These are phyloP conservation scores for Termitomyces sp. DNA, from an alignment of 768 basidiomycete species.

Conservation along the genomic window DNA sequence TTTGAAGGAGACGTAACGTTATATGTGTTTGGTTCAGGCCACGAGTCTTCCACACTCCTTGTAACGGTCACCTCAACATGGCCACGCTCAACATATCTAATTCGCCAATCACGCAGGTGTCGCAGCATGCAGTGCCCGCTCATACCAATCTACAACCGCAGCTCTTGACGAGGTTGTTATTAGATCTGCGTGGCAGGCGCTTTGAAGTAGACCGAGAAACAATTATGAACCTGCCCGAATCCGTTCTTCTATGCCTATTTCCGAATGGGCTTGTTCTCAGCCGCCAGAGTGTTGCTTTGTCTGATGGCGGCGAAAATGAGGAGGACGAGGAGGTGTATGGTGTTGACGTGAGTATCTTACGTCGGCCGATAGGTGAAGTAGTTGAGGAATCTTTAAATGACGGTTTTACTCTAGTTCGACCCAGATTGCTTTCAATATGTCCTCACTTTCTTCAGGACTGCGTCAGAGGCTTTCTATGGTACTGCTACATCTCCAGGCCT, in stretches of 20 bases:
- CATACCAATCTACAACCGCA: slow-evolving; percentile 79
- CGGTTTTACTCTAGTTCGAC: slow-evolving; percentile 66
- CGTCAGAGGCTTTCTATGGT: slow-evolving; percentile 91
- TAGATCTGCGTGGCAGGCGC: slow-evolving; percentile 87
- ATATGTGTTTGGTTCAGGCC: slow-evolving; percentile 13
- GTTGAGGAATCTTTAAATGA: slow-evolving; percentile 1
- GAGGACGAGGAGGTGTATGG: slow-evolving; percentile 78
- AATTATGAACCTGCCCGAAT: slow-evolving; percentile 98
- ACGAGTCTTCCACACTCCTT: slow-evolving; percentile 6
- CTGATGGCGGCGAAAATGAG: slow-evolving; percentile 68
- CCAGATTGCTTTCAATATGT: slow-evolving; percentile 95
- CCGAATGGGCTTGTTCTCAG: slow-evolving; percentile 95
- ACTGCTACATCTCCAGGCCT: slow-evolving; percentile 67
- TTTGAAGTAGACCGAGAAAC: slow-evolving; percentile 97
- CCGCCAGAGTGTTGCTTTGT: slow-evolving; percentile 73
- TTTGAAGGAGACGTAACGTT: slow-evolving; percentile 4
- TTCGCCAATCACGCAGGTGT: slow-evolving; percentile 56
- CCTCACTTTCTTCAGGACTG: slow-evolving; percentile 84
- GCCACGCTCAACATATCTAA: slow-evolving; percentile 37
- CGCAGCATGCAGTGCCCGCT: slow-evolving; percentile 57
- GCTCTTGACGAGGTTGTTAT: slow-evolving; percentile 80
- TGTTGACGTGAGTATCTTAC: neutral
- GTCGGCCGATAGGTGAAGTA: slow-evolving; percentile 1
- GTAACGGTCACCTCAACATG: slow-evolving; percentile 22
- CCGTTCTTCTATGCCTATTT: slow-evolving; percentile 91